A percentile compares a stretch with the other conserved stretches of the same genome.
phyloP scores from a whole-genome alignment of 228 moss, liverwort and hornwort species.

The Sphagnum magellanicum region DNA sequence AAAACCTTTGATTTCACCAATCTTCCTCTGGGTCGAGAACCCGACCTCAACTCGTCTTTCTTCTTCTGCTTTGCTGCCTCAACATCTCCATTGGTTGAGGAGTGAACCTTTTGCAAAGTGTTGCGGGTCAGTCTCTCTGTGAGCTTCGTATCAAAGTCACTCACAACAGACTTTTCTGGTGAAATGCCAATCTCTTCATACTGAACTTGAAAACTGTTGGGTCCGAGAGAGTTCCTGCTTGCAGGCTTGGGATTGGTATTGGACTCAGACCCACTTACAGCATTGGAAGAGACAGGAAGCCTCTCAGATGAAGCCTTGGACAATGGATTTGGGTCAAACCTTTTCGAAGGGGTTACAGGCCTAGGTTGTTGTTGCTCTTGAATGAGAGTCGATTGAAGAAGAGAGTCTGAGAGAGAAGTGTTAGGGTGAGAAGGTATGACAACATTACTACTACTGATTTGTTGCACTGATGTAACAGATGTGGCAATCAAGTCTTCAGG shows the following conservation, averaged over 20 bases:
- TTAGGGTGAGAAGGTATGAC: constrained; percentile 48
- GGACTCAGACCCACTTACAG: constrained; percentile 21
- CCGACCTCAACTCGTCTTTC: constrained; percentile 42
- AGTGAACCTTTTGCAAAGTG: constrained; percentile 30
- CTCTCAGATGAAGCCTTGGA: constrained; percentile 73
- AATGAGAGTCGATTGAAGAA: no score
- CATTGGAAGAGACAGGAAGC: constrained; percentile 64
- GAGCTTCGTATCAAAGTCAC: constrained; percentile 78
- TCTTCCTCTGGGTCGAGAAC: constrained; percentile 54
- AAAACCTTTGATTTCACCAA: constrained; percentile 81
- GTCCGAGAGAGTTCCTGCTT: constrained; percentile 13
- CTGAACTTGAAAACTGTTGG: constrained; percentile 17
- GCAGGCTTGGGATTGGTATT: neutral
- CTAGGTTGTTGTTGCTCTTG: no score
- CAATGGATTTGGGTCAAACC: constrained; percentile 60
- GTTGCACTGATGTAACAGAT: constrained; percentile 44
- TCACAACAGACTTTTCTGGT: constrained; percentile 43
- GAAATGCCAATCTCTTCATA: constrained; percentile 31
- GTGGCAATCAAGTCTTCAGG: constrained; percentile 93
- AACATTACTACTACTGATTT: constrained; percentile 12
- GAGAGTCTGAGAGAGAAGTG: constrained; percentile 42
- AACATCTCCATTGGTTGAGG: constrained; percentile 26
- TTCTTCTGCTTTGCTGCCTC: constrained; percentile 13
- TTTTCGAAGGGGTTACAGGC: constrained; percentile 21
- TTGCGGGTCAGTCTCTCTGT: constrained; percentile 65